A percentile compares a stretch with the other conserved stretches of the same genome.
These are phyloP conservation scores for Penicillium coffeae DNA, from an alignment of 495 filamentous ascomycete genomes.

Conservation along the genomic window DNA sequence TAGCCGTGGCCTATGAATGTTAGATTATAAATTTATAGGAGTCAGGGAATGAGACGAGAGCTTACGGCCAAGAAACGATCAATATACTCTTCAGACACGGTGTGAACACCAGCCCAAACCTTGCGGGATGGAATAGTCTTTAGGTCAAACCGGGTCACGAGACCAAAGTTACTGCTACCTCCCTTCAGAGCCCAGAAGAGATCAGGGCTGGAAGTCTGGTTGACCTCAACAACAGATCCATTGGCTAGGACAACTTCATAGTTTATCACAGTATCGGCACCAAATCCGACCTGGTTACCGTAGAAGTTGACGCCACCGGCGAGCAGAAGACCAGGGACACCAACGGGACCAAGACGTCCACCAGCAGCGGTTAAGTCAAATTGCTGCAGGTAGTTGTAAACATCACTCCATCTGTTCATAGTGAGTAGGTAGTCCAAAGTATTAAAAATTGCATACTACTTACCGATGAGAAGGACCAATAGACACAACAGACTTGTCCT, in stretches of 20 bases:
- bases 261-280: conserved; percentile 46
- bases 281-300: conserved; percentile 43
- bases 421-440: conserved; percentile 14
- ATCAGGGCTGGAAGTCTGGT: conserved; percentile 46
- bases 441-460: too few species aligned
- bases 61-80: conserved; percentile 28
- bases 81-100: conserved; percentile 26
- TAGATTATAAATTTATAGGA: not conserved
- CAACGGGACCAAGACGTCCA: conserved; percentile 52
- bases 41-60: not conserved
- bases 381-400: conserved; percentile 47
- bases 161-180: conserved; percentile 52
- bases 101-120: conserved; percentile 42
- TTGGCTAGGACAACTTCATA: conserved; percentile 61
- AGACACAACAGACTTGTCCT: conserved; percentile 27
- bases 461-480: conserved; percentile 28
- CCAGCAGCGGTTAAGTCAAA: conserved; percentile 48
- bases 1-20: conserved; percentile 23
- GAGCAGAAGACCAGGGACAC: conserved; percentile 44
- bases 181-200: conserved; percentile 59
- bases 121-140: conserved; percentile 46
- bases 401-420: conserved; percentile 47
- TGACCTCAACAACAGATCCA: conserved; percentile 52
- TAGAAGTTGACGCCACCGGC: conserved; percentile 53
- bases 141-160: conserved; percentile 49